Evolutionary conservation across 495 filamentous ascomycete genomes (phyloP).

Genomic region (Sporormia fimetaria): DNA sequence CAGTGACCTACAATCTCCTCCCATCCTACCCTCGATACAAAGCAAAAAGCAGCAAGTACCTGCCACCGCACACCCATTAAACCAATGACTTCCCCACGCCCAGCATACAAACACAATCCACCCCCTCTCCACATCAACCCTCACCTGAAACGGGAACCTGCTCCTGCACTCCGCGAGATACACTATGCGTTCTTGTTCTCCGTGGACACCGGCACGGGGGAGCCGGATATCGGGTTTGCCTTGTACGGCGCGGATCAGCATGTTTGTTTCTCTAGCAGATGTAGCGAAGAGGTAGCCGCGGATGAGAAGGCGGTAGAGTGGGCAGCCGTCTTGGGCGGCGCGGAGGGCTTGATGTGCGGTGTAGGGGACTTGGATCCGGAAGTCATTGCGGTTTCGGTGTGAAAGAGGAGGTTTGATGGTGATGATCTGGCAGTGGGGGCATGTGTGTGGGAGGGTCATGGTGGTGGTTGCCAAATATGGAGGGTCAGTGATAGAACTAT

Average conservation of each 20-base stretch:
- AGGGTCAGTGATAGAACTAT: no score
- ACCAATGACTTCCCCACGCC: constrained; percentile 4
- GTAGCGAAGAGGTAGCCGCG: background rate
- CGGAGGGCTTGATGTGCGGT: background rate
- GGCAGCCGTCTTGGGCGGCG: background rate
- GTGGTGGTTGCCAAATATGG: no score
- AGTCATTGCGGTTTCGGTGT: background rate
- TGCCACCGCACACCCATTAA: background rate
- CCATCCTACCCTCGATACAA: no score
- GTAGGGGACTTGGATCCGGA: background rate
- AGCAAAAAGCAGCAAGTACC: no score
- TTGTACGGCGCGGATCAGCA: background rate
- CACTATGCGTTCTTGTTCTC: background rate
- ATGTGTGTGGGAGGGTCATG: no score
- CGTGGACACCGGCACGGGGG: background rate
- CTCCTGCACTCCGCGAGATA: constrained; percentile 1
- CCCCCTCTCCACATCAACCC: constrained; percentile 1
- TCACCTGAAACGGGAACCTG: background rate
- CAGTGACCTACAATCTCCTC: background rate
- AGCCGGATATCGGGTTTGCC: constrained; percentile 1
- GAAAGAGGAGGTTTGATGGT: background rate
- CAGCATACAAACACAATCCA: background rate
- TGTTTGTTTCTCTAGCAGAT: background rate
- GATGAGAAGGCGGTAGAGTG: background rate
- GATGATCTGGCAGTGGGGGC: background rate